Percentiles rank a stretch among this genome's conserved stretches.
phyloP scores from a whole-genome alignment of 257 asterid species.

The Haberlea rhodopensis region DNA sequence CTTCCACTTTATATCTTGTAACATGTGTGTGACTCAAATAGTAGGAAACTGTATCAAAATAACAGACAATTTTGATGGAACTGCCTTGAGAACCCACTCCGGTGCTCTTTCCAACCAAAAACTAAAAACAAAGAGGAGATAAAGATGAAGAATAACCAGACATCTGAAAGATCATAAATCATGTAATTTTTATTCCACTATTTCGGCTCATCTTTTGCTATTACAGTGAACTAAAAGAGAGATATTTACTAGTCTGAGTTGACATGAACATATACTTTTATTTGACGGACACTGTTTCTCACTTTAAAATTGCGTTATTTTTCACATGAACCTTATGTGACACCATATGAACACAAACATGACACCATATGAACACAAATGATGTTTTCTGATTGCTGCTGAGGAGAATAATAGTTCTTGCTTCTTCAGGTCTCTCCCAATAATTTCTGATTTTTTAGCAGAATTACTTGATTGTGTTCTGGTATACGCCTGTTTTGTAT shows the following conservation, averaged over 20 bases:
- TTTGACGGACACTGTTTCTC: too few relatives aligned
- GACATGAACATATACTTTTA: background rate
- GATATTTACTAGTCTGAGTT: background rate
- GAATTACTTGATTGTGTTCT: background rate
- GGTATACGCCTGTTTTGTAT: background rate
- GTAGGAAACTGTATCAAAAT: background rate
- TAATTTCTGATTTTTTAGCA: background rate
- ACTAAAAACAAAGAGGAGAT: background rate
- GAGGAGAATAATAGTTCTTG: background rate
- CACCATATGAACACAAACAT: too few relatives aligned
- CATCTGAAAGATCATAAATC: background rate
- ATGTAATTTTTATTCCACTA: background rate
- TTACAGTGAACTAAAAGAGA: background rate
- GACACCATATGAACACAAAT: too few relatives aligned
- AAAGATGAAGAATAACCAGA: background rate
- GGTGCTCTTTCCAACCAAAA: background rate
- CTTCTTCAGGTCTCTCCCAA: background rate
- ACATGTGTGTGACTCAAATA: background rate
- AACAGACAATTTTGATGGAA: background rate
- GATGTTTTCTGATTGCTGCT: background rate
- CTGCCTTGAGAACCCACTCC: background rate
- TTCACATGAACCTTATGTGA: too few relatives aligned
- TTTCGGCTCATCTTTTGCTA: background rate
- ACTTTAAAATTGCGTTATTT: too few relatives aligned
- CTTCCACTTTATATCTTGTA: background rate